A percentile compares a stretch with the other conserved stretches of the same genome.
Conservation (phyloP, 1,139 yeast genomes). For the Hyphopichia burtonii region DNA sequence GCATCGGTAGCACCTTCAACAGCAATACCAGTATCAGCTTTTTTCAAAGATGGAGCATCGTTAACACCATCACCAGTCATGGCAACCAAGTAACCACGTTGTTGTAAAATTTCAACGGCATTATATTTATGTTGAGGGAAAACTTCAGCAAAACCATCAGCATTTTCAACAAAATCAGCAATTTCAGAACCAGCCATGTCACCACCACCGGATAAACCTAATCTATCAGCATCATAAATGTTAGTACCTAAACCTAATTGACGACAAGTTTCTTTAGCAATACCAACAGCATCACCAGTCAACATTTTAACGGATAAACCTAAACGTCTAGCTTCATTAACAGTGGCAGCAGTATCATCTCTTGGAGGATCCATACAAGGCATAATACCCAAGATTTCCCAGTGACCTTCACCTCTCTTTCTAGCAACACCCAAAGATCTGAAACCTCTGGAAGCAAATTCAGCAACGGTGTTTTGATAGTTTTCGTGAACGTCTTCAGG, state of each 20-base stretch:
- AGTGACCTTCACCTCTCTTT: slow-evolving; percentile 98
- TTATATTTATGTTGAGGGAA: slow-evolving; percentile 96
- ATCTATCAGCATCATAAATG: slow-evolving; percentile 96
- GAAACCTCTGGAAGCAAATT: slow-evolving; percentile 98
- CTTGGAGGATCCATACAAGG: slow-evolving; percentile 99
- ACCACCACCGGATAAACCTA: slow-evolving; percentile 95
- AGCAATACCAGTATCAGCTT: slow-evolving; percentile 97
- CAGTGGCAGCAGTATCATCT: slow-evolving; percentile 97
- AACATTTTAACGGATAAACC: slow-evolving; percentile 97
- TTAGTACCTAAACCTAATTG: slow-evolving; percentile 96
- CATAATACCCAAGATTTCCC: slow-evolving; percentile 98
- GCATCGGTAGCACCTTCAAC: slow-evolving; percentile 97
- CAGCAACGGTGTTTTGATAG: slow-evolving; percentile 96
- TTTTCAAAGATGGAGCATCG: slow-evolving; percentile 95
- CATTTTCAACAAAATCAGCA: slow-evolving; percentile 93
- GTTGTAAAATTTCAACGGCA: slow-evolving; percentile 86
- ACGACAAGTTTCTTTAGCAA: slow-evolving; percentile 98
- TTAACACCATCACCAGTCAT: slow-evolving; percentile 99
- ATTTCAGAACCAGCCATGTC: slow-evolving; percentile 95
- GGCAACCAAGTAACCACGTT: slow-evolving; percentile 93
- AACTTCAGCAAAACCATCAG: slow-evolving; percentile 97
- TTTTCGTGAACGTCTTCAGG: slow-evolving; percentile 94
- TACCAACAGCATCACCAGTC: slow-evolving; percentile 99
- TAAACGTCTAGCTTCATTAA: slow-evolving; percentile 85
- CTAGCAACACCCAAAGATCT: slow-evolving; percentile 98